Base-by-base conservation (phyloP, 2,329 filamentous ascomycete species). In the Raffaelea deltoideospora region DNA sequence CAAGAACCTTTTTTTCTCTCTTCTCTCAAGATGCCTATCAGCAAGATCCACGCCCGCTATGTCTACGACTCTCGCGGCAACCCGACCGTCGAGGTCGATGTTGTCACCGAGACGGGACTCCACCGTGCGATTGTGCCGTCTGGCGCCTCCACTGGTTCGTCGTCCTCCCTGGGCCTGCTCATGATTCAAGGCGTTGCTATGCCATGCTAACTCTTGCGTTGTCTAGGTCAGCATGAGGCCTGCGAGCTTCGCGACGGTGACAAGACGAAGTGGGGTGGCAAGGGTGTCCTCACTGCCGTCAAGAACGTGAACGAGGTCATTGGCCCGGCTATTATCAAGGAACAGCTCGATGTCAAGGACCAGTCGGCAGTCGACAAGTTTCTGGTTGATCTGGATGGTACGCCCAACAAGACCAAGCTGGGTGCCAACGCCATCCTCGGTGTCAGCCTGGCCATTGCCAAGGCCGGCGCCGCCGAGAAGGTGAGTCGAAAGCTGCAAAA, bases 21-120 rank as follows among this genome's bases (percentile, higher is more conserved):
- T 14, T 20, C 20, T 38, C 39, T 52, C 64, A 87, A 58, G 50
- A 98, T 98, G 90, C 69, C 82, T 55, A 84, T 90, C 64, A 76
- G 77, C 63, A 88, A 87, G 72, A 74, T 90, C 59, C 81, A 87
- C 74, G 83, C 82, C 57, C 82, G 90, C 59, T 87, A 80, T 57
- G 86, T 98, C 70, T 98, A 88, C 76, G 90, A 98, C 76, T 96
- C 90, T 62, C 88, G 90, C 59, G 76, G 76, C 60, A 98, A 98
- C 79, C 90, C 90, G 56, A 98, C 90, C 59, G 88, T 95, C 57
- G 88, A 96, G 74, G 88, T 96, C 55, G 88, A 95, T 61, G 76
- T 95, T 53, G 81, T 93, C 66, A 95, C 87, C 52, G 85, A 93
- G 69, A 92, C 82, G 53, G 88, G 88, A 57, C 79, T 96, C 46